phyloP scores from a whole-genome alignment of 345 rosid genomes.

The Citropsis articulata region DNA sequence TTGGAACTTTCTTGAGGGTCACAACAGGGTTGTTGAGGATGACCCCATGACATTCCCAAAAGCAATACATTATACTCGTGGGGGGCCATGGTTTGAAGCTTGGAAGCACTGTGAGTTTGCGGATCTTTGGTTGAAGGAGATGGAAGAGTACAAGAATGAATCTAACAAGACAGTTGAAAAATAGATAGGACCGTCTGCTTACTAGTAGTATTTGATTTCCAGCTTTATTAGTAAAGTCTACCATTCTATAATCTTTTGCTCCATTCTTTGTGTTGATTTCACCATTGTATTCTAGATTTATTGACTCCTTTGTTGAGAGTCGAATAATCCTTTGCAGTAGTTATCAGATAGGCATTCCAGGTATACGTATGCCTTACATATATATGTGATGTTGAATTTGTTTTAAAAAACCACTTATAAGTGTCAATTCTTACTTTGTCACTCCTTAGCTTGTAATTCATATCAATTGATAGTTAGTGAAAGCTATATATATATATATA shows the following conservation, averaged over 20 bases:
- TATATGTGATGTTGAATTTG: neutral
- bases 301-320: neutral
- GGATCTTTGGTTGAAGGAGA: conserved; percentile 79
- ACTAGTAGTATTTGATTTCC: neutral
- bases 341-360: neutral
- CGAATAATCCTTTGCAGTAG: neutral
- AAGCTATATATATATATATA: neutral
- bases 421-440: neutral
- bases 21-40: conserved; percentile 63
- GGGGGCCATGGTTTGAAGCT: conserved; percentile 97
- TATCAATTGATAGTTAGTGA: neutral
- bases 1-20: conserved; percentile 98
- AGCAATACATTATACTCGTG: conserved; percentile 89
- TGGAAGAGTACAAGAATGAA: conserved; percentile 51
- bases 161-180: conserved; percentile 19
- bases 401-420: neutral
- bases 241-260: neutral
- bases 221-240: neutral
- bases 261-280: conserved; percentile 8
- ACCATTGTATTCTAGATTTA: neutral
- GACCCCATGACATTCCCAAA: conserved; percentile 66
- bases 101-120: conserved; percentile 96
- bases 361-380: neutral
- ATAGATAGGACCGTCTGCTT: conserved; percentile 12
- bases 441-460: neutral